Percentiles rank a stretch among this genome's conserved stretches.
phyloP scores from a whole-genome alignment of 129 eudicot genomes.

The Flaveria bidentis region DNA sequence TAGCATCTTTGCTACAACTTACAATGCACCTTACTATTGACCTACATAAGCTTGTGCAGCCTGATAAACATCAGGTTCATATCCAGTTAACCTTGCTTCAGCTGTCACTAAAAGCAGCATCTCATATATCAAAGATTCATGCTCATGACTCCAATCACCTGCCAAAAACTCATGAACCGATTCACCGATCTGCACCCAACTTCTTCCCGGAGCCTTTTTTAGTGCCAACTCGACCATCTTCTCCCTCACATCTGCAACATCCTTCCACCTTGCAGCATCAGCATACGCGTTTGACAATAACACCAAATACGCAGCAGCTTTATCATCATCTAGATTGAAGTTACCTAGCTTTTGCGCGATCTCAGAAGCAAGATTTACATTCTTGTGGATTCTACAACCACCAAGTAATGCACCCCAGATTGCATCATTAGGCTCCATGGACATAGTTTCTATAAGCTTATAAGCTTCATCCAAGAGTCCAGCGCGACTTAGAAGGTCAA shows the following conservation, averaged over 20 bases:
- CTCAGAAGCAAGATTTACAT: constrained; percentile 54
- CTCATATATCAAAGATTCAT: constrained; percentile 37
- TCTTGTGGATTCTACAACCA: constrained; percentile 66
- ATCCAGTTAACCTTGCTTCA: constrained; percentile 39
- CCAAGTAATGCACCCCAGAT: constrained; percentile 86
- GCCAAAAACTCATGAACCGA: constrained; percentile 50
- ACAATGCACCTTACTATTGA: neutral
- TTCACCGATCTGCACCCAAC: constrained; percentile 59
- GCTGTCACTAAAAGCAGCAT: constrained; percentile 42
- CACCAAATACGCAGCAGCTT: constrained; percentile 59
- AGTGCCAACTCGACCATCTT: constrained; percentile 48
- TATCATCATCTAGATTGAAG: constrained; percentile 42
- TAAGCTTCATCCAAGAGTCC: constrained; percentile 67
- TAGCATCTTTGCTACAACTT: constrained; percentile 19
- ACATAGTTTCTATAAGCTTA: constrained; percentile 54
- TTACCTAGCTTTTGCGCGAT: constrained; percentile 41
- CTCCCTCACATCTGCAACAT: constrained; percentile 46
- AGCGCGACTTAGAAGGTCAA: constrained; percentile 73
- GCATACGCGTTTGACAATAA: constrained; percentile 63
- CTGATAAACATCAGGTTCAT: constrained; percentile 36
- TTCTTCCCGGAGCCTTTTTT: constrained; percentile 57
- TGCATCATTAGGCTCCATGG: constrained; percentile 66
- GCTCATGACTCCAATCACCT: constrained; percentile 50
- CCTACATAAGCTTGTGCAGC: constrained; percentile 17
- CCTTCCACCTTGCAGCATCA: constrained; percentile 57